Evolutionary conservation across 176 grass and related monocot genomes (phyloP), one percentile per base, ranked within the genome.

Genomic region (Triticum urartu): DNA sequence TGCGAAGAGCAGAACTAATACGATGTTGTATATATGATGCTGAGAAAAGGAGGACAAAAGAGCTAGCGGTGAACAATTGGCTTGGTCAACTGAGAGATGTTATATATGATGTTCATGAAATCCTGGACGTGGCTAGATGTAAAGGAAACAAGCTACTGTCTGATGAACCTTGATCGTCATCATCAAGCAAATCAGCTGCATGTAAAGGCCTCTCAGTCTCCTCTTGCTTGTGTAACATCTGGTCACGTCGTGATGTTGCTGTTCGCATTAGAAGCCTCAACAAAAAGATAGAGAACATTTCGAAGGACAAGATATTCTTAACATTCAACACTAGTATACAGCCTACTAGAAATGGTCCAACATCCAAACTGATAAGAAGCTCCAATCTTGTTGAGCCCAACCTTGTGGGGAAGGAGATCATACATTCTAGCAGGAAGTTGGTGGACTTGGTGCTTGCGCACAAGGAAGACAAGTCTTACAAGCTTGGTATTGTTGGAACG

Each of bases 21-120:
- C 20, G 66, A 4, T 61, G 80, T 9, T 50, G 83, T 45, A 63
- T 92, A 21, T 65, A 35, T 14, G 35, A 70, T 9, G 84, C 87
- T 22, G 82, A 87, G 56, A 36, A 68, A 3, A 92, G 68, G 62
- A 76, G 75, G 17, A 84, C 4, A 22, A 22, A 64, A 18, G 79
- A 88, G 9, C 18, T 8, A 15, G 62, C 25, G 0, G 85, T 72
- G 58, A 40, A 64, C 12, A 83, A 78, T n/a, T 93, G 88, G 91
- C 52, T 87, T 33, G 61, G 36, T 12, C 75, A 90, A 12, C 11
- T 90, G 3, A 85, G 75, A 68, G 85, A 93, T 87, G 34, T 80
- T 5, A 90, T 90, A 77, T 84, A 90, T 18, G 85, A 93, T 26
- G 88, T 78, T 22, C 85, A 88, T 17, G 85, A 90, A 64, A 81